These are phyloP conservation scores for Phaseolus lunatus DNA, from an alignment of 306 rosid species.

Conservation along the genomic window DNA sequence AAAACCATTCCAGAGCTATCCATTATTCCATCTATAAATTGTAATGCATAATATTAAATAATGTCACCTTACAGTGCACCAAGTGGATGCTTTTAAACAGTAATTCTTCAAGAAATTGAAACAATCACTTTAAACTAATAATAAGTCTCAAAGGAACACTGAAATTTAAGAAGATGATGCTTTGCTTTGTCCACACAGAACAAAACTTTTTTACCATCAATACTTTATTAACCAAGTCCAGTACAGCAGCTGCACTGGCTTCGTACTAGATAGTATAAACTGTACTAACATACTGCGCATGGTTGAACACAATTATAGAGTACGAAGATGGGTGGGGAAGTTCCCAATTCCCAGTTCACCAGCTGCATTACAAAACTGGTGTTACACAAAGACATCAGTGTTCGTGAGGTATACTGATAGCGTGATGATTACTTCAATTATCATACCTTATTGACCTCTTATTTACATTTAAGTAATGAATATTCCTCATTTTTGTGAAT, in stretches of 20 bases:
- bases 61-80: not conserved
- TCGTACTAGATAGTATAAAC: conserved; percentile 16
- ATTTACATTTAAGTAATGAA: too few species aligned
- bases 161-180: not conserved
- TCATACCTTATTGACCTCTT: too few species aligned
- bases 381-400: conserved; percentile 5
- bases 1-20: not conserved
- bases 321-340: not conserved
- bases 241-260: not conserved
- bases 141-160: not conserved
- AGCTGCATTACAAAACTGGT: not conserved
- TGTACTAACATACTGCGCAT: not conserved
- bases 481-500: too few species aligned
- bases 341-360: conserved; percentile 6
- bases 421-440: too few species aligned
- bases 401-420: not conserved
- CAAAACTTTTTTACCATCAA: not conserved
- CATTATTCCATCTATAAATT: not conserved
- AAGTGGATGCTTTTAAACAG: not conserved
- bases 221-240: conserved; percentile 9
- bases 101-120: conserved; percentile 15
- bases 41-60: too few species aligned
- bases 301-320: not conserved
- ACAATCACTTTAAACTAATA: conserved; percentile 6
- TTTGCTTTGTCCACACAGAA: conserved; percentile 16